A percentile compares a stretch with the other conserved stretches of the same genome.
Conservation (phyloP, 1,139 yeast species). For the Citeromyces hawaiiensis region DNA sequence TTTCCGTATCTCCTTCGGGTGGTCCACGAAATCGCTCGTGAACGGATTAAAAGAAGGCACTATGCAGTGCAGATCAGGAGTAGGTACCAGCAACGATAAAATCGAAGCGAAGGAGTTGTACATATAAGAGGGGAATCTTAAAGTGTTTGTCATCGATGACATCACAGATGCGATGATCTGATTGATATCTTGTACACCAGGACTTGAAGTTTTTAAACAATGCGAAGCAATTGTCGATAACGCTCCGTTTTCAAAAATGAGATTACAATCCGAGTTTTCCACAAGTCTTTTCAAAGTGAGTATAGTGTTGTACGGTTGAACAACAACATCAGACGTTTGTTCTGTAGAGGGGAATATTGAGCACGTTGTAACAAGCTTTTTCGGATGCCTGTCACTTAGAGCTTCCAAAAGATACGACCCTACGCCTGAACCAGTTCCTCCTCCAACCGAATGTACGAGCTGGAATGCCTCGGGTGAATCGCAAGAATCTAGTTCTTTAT, state of each 20-base stretch:
- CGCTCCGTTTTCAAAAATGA: conserved; percentile 87
- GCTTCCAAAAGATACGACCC: conserved; percentile 76
- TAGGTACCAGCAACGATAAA: conserved; percentile 72
- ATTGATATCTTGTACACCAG: conserved; percentile 65
- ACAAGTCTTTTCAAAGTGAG: conserved; percentile 71
- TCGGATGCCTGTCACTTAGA: conserved; percentile 69
- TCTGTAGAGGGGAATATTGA: conserved; percentile 68
- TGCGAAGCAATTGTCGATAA: conserved; percentile 51
- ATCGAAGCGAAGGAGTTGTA: conserved; percentile 80
- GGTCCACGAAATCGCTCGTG: conserved; percentile 42
- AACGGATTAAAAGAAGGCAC: conserved; percentile 85
- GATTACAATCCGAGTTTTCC: conserved; percentile 73
- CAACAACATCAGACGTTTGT: conserved; percentile 85
- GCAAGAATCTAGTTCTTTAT: conserved; percentile 82
- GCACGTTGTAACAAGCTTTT: conserved; percentile 74
- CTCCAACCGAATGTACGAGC: conserved; percentile 91
- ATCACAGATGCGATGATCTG: conserved; percentile 77
- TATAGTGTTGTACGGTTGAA: conserved; percentile 88
- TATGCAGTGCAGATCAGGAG: conserved; percentile 81
- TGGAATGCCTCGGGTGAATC: conserved; percentile 88
- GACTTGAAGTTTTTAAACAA: conserved; percentile 25
- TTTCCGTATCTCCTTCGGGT: conserved; percentile 45
- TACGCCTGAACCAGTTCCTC: conserved; percentile 95
- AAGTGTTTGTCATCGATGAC: conserved; percentile 75
- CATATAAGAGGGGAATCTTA: conserved; percentile 86